Conservation (phyloP, 1,139 yeast genomes). For the Hyphopichia wangnamkhiaoensis region DNA sequence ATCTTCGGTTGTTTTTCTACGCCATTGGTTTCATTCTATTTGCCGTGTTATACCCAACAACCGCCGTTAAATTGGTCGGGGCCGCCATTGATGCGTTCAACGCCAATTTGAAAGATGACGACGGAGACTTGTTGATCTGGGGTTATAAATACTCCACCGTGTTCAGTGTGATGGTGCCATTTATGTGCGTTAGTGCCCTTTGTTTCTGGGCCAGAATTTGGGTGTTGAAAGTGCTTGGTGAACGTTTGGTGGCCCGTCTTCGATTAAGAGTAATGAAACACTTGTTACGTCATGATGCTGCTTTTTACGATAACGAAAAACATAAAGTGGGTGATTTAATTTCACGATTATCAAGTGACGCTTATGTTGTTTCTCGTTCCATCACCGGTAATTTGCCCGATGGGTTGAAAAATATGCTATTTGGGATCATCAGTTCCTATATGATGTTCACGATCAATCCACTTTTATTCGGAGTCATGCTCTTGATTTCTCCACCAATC, state of each 20-base stretch:
- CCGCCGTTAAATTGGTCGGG: constrained; percentile 49
- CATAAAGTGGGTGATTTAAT: constrained; percentile 59
- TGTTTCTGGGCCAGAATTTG: constrained; percentile 54
- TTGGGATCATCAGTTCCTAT: constrained; percentile 45
- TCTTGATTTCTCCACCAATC: constrained; percentile 55
- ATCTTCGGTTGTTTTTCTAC: constrained; percentile 36
- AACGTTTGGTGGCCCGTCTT: constrained; percentile 46
- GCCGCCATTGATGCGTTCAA: constrained; percentile 49
- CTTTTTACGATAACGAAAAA: constrained; percentile 52
- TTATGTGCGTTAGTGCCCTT: constrained; percentile 44
- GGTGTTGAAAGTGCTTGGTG: constrained; percentile 48
- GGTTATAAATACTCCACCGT: constrained; percentile 46
- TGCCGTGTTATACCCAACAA: constrained; percentile 50
- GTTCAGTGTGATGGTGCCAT: constrained; percentile 47
- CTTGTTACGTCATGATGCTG: constrained; percentile 51
- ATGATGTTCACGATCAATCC: constrained; percentile 53
- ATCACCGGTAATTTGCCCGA: constrained; percentile 49
- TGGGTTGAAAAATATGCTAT: constrained; percentile 48
- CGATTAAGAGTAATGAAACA: constrained; percentile 51
- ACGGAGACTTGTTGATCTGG: constrained; percentile 47
- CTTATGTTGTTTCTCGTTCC: constrained; percentile 51
- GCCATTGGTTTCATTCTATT: constrained; percentile 46
- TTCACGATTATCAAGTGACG: constrained; percentile 54
- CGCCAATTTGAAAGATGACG: constrained; percentile 33
- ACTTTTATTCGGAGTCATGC: constrained; percentile 47